These are phyloP conservation scores for Wickerhamomyces sp. DNA, from an alignment of 1,139 yeast genomes.

Conservation along the genomic window DNA sequence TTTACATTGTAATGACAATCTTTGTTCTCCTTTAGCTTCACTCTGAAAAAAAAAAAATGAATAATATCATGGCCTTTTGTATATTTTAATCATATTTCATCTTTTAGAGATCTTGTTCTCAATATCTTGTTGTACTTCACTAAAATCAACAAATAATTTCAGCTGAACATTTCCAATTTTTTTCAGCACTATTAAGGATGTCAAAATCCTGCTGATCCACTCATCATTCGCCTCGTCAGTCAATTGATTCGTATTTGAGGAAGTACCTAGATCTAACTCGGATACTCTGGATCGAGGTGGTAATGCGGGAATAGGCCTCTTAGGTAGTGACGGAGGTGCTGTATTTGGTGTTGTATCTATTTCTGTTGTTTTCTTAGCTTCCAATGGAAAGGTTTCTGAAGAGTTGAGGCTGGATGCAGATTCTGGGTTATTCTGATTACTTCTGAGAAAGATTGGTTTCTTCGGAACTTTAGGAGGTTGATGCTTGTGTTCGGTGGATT, in stretches of 20 bases:
- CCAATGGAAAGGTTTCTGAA: not conserved
- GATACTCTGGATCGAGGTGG: slow-evolving; percentile 14
- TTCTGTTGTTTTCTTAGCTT: not conserved
- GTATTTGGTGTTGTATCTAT: slow-evolving; percentile 17
- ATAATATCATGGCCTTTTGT: too few relatives aligned
- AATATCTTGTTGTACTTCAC: slow-evolving; percentile 18
- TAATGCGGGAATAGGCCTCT: slow-evolving; percentile 21
- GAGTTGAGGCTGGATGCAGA: slow-evolving; percentile 1
- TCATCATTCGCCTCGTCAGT: slow-evolving; percentile 20
- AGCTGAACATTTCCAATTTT: slow-evolving; percentile 15
- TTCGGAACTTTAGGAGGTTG: slow-evolving; percentile 14
- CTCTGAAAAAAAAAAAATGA: too few relatives aligned
- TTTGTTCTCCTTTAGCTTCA: slow-evolving; percentile 2
- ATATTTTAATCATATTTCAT: not conserved
- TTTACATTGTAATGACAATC: slow-evolving; percentile 21
- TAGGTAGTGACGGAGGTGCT: slow-evolving; percentile 19
- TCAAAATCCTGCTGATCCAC: slow-evolving; percentile 22
- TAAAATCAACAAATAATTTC: slow-evolving; percentile 15
- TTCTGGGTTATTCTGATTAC: slow-evolving; percentile 5
- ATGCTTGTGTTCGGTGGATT: slow-evolving; percentile 7
- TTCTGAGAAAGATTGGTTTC: slow-evolving; percentile 5
- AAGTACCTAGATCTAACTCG: not conserved
- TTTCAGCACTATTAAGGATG: slow-evolving; percentile 17
- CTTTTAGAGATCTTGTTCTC: slow-evolving; percentile 4
- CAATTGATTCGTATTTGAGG: not conserved